Evolutionary conservation across 225 moss, liverwort and hornwort genomes (phyloP).

Genomic region (Sphagnum tenellum): DNA sequence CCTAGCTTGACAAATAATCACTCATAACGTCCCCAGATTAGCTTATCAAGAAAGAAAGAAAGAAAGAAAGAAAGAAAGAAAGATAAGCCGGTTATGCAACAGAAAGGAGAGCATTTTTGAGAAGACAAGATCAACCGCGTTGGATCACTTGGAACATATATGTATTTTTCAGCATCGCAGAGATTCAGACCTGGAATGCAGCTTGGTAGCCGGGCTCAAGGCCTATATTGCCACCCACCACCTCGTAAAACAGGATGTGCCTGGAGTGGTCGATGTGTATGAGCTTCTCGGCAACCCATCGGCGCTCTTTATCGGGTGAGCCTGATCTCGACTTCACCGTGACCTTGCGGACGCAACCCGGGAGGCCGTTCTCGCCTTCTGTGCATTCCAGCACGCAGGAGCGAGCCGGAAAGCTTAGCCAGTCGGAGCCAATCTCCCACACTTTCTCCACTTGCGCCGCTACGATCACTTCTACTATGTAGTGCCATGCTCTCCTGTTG

Average conservation of each 20-base stretch:
- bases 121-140: not conserved
- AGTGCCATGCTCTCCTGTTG: constrained; percentile 19
- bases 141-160: too few relatives aligned
- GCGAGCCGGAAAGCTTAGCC: constrained; percentile 27
- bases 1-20: constrained; percentile 6
- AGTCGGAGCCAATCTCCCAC: constrained; percentile 45
- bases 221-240: constrained; percentile 40
- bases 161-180: too few relatives aligned
- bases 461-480: constrained; percentile 23
- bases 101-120: not conserved
- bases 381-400: constrained; percentile 17
- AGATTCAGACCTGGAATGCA: constrained; percentile 28
- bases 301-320: constrained; percentile 7
- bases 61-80: not conserved
- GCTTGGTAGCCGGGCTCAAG: constrained; percentile 33
- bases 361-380: constrained; percentile 33
- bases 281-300: constrained; percentile 43
- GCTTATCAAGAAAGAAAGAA: not conserved
- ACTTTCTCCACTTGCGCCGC: constrained; percentile 37
- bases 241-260: constrained; percentile 24
- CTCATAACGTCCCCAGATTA: not conserved
- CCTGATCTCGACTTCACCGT: too few relatives aligned
- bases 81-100: not conserved
- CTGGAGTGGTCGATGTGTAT: constrained; percentile 26
- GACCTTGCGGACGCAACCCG: constrained; percentile 36